phyloP scores from a whole-genome alignment of 768 basidiomycete genomes.

The Coprinellus aureogranulatus region DNA sequence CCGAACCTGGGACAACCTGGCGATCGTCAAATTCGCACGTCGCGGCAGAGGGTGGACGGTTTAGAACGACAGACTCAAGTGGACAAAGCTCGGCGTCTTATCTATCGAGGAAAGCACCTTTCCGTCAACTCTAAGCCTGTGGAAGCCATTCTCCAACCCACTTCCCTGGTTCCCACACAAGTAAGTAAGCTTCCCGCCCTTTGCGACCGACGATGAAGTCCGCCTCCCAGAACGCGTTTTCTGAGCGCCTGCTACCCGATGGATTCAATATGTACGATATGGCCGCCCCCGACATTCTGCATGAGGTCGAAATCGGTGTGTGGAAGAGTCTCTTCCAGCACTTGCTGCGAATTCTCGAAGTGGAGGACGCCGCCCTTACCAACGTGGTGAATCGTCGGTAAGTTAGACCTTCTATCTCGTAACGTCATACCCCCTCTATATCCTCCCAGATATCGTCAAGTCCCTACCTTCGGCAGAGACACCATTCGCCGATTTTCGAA shows the following conservation, averaged over 20 bases:
- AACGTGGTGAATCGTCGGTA: too few species aligned
- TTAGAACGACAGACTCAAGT: neutral
- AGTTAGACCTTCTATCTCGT: too few species aligned
- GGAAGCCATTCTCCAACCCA: neutral
- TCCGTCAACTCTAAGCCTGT: neutral
- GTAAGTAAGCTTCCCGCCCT: neutral
- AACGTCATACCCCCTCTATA: too few species aligned
- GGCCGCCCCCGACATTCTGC: conserved; percentile 32
- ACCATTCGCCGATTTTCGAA: too few species aligned
- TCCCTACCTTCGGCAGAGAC: too few species aligned
- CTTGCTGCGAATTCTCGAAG: conserved; percentile 28
- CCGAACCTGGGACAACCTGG: conserved; percentile 5
- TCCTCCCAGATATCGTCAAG: too few species aligned
- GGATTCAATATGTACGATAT: conserved; percentile 26
- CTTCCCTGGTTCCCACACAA: neutral
- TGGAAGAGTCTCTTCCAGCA: conserved; percentile 38
- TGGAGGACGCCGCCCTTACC: conserved; percentile 5
- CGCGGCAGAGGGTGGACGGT: neutral
- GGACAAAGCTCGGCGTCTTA: neutral
- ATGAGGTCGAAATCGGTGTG: conserved; percentile 39
- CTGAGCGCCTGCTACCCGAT: conserved; percentile 7
- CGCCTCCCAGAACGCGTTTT: conserved; percentile 31
- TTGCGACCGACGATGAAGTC: neutral
- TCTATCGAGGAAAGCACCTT: neutral
- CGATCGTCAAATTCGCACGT: neutral